Base-by-base conservation (phyloP, 2,329 filamentous ascomycete genomes). In the Myrmaecium sp. region DNA sequence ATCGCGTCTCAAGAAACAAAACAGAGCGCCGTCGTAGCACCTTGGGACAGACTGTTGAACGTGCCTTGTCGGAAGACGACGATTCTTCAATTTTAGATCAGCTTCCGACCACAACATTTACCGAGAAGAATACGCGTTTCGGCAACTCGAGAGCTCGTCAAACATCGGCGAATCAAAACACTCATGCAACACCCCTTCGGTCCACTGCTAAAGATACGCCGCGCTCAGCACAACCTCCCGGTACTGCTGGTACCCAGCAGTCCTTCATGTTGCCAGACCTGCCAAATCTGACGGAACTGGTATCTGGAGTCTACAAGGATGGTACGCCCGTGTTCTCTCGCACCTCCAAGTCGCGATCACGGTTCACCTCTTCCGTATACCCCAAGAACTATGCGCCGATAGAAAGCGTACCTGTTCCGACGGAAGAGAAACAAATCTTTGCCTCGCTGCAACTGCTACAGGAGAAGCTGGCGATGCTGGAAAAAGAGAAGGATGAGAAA, bases 361-460 rank as follows among this genome's bases (percentile, higher is more conserved):
- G 66, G 18, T 70, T 69, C 43, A 52, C 60, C 4, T 62, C 61
- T 10, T 56, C 55, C n/a, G 47, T 51, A 3, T 40, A 45, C 3
- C 40, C 46, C 2, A 28, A 25, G 12, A 42, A 43, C 18, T 41
- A 70, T 37, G 43, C 55, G 8, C 55, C 58, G 0, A 47, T 74
- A 12, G 58, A 69, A 19, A 55, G 59, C 8, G 52, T 72, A 7
- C 58, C 65, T 0, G 57, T 73, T 23, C 69, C 69, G 0, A 57
- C 64, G 8, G 68, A 74, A 25, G 70, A 74, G 35, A 70, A 74
- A 43, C 63, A 62, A 3, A 60, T 75, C 25, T 70, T 69, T 38
- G 57, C 65, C n/a, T 67, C 66, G 7, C 50, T 74, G 10, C 59
- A 69, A 27, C 47, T 67, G 11, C 46, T 73, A 7, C 60, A 70